Evolutionary conservation across 345 rosid species (phyloP).

Genomic region (Hypericum androsaemum): DNA sequence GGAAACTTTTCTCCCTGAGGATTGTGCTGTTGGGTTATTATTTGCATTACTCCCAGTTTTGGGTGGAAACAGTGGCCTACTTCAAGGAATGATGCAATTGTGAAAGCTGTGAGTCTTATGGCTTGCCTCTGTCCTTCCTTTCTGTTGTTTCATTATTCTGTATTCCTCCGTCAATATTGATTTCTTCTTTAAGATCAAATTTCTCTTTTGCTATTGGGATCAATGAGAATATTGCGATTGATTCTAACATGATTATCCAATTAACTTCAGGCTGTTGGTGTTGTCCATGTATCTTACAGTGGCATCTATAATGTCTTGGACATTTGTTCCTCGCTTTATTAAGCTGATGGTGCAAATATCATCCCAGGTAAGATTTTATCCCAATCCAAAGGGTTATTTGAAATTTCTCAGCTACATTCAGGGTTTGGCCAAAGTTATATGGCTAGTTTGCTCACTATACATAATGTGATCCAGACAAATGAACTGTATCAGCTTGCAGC

Average conservation of each 20-base stretch:
- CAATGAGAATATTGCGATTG: too few species aligned
- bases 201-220: not conserved
- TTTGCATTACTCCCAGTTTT: conserved; percentile 94
- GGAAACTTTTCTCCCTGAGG: conserved; percentile 33
- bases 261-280: too few species aligned
- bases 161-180: not conserved
- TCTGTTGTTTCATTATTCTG: not conserved
- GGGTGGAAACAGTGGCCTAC: conserved; percentile 85
- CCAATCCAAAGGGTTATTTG: too few species aligned
- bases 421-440: conserved; percentile 4
- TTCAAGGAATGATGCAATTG: conserved; percentile 81
- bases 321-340: conserved; percentile 90
- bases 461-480: conserved; percentile 55
- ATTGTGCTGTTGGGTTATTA: conserved; percentile 89
- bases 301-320: conserved; percentile 82
- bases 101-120: conserved; percentile 71
- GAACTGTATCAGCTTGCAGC: conserved; percentile 99
- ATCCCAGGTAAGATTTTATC: conserved; percentile 66
- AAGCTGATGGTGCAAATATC: conserved; percentile 93
- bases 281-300: conserved; percentile 63
- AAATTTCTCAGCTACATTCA: not conserved
- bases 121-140: conserved; percentile 6
- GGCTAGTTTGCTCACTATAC: conserved; percentile 5
- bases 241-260: too few species aligned
- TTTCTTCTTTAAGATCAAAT: not conserved